Evolutionary conservation across 805 yeast genomes (phyloP), one percentile per base, ranked within the genome.

Genomic region (Blastobotrys terrestris): DNA sequence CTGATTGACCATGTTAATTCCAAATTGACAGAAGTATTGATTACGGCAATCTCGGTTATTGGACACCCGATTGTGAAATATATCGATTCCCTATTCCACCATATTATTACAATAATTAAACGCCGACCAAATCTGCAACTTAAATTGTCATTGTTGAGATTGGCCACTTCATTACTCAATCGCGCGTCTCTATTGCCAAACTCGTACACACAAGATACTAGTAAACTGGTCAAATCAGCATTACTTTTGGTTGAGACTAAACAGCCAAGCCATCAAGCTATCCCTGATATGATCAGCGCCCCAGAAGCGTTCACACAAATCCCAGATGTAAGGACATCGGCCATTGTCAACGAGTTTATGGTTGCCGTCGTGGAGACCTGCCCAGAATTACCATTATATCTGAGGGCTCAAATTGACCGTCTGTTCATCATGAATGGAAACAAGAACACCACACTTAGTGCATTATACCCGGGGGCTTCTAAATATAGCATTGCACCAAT

Each of bases 401-500:
- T 82, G 58, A 79, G 85, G 55, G 75, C 81, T 46, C 77, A 77
- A 56, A 75, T 88, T n/a, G 71, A 73, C 57, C 72, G 74, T 48
- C 80, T 70, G 63, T 68, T 53, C 64, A 76, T 43, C 61, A 75
- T 45, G 58, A 60, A 35, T 67, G 69, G 51, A 47, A 65, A 49
- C 55, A 65, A 15, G 16, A 62, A 40, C 53, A 62, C 18, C 68
- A 72, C 14, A 60, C 73, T 87, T 39, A 68, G 86, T n/a, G 78
- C 87, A 2, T 60, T 87, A 42, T 80, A 77, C 63, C 96, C 96
- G 1, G 87, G 85, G 3, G 66, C 64, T 41, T 84, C 82, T 49
- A 75, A 77, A 42, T 76, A 78, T 43, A 83, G 89, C 13, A 73
- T 87, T 31, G 72, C 87, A 55, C 96, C 97, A 6, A 80, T 91